These are phyloP conservation scores for Porcisia hertigi DNA, from an alignment of 208 protist genomes.

Conservation along the genomic window DNA sequence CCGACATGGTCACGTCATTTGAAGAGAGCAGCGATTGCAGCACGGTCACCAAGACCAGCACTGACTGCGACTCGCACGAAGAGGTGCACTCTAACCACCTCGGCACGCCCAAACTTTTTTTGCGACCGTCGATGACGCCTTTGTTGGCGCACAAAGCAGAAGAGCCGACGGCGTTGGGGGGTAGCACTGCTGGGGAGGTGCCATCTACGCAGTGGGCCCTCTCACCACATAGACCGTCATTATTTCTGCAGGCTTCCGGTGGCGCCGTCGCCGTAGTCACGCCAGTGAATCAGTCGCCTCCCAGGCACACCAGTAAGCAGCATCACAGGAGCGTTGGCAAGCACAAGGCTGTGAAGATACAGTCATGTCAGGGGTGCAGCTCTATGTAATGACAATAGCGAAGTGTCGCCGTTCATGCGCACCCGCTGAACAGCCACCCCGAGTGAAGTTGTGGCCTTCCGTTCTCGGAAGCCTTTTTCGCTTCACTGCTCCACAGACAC, in stretches of 20 bases:
- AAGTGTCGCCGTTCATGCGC: too few relatives aligned
- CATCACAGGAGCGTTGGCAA: neutral
- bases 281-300: neutral
- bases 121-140: neutral
- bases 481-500: neutral
- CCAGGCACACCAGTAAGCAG: neutral
- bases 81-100: slow-evolving; percentile 4
- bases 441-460: too few relatives aligned
- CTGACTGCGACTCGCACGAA: neutral
- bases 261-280: neutral
- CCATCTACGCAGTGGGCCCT: neutral
- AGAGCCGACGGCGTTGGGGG: neutral
- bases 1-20: slow-evolving; percentile 35
- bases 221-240: neutral
- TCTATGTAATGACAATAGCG: neutral
- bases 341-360: slow-evolving; percentile 13
- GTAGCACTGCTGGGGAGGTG: neutral
- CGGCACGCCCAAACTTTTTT: neutral
- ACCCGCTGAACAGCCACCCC: too few relatives aligned
- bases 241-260: neutral
- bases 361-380: slow-evolving; percentile 25
- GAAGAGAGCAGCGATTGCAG: slow-evolving; percentile 14
- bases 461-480: neutral
- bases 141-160: neutral
- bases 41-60: neutral